These are phyloP conservation scores for Epichloe hybrida DNA, from an alignment of 2,329 filamentous ascomycete species.

Conservation along the genomic window DNA sequence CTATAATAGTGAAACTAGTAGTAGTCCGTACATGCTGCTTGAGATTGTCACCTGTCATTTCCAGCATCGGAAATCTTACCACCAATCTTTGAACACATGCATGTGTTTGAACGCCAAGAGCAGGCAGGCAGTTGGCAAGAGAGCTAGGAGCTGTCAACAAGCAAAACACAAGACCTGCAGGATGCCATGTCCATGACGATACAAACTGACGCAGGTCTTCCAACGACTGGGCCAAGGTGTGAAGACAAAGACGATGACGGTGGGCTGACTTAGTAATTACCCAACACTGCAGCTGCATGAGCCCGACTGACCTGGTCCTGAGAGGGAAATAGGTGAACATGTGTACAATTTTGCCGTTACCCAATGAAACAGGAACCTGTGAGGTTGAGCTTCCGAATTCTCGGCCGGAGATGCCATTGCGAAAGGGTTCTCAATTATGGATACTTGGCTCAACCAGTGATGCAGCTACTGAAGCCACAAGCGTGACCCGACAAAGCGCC, in stretches of 20 bases:
- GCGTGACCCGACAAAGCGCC: not conserved
- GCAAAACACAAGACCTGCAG: not conserved
- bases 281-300: conserved; percentile 7
- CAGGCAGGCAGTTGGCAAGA: not conserved
- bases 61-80: not conserved
- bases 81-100: not conserved
- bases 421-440: not conserved
- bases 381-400: too few relatives aligned
- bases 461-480: conserved; percentile 1
- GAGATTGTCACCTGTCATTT: not conserved
- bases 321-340: conserved; percentile 3
- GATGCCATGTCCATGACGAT: not conserved
- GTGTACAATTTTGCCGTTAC: not conserved
- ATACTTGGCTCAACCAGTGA: not conserved
- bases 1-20: not conserved
- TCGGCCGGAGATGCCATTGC: not conserved
- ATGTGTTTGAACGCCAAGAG: not conserved
- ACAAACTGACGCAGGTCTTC: not conserved
- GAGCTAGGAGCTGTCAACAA: not conserved
- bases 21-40: too few relatives aligned
- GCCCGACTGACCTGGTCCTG: conserved; percentile 8
- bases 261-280: not conserved
- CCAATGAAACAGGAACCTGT: not conserved
- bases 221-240: not conserved
- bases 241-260: not conserved